Evolutionary conservation across 2,329 filamentous ascomycete species (phyloP).

Genomic region (Colletotrichum navitas): DNA sequence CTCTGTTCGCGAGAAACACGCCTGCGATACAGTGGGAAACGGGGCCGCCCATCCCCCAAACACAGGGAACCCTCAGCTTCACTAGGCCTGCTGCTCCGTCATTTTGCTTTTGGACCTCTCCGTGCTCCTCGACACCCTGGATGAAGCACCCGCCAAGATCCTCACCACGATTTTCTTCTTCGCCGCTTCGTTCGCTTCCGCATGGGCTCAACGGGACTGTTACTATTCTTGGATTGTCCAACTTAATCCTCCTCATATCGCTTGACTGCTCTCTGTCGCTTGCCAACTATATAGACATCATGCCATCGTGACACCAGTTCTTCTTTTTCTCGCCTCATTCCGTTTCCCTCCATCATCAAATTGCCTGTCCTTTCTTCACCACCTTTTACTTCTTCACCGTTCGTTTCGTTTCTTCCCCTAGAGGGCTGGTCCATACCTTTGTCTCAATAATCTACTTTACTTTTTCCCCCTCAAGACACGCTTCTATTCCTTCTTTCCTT

Average conservation of each 20-base stretch:
- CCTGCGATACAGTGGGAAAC: conserved; percentile 33
- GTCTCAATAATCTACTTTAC: conserved; percentile 35
- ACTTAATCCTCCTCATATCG: conserved; percentile 29
- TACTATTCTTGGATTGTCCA: conserved; percentile 40
- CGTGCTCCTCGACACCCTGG: conserved; percentile 28
- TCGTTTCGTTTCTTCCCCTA: conserved; percentile 41
- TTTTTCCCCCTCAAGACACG: conserved; percentile 8
- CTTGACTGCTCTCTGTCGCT: neutral
- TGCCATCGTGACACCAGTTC: conserved; percentile 35
- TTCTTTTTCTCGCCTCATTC: conserved; percentile 28
- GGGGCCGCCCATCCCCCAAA: conserved; percentile 35
- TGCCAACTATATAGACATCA: conserved; percentile 34
- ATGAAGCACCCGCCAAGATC: conserved; percentile 38
- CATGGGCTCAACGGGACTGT: conserved; percentile 18
- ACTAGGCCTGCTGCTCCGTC: conserved; percentile 4
- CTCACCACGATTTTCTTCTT: conserved; percentile 25
- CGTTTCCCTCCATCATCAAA: conserved; percentile 30
- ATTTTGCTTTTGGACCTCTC: conserved; percentile 8
- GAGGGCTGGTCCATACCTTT: conserved; percentile 36
- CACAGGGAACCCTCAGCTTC: conserved; percentile 21
- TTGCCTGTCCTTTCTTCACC: conserved; percentile 19
- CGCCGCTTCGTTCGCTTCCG: conserved; percentile 12
- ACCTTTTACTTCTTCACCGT: conserved; percentile 26
- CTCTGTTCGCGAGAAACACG: conserved; percentile 22
- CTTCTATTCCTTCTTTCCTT: conserved; percentile 14